These are phyloP conservation scores for Exobasidium cylindrosporum DNA, from an alignment of 1,284 basidiomycete species.

Conservation along the genomic window DNA sequence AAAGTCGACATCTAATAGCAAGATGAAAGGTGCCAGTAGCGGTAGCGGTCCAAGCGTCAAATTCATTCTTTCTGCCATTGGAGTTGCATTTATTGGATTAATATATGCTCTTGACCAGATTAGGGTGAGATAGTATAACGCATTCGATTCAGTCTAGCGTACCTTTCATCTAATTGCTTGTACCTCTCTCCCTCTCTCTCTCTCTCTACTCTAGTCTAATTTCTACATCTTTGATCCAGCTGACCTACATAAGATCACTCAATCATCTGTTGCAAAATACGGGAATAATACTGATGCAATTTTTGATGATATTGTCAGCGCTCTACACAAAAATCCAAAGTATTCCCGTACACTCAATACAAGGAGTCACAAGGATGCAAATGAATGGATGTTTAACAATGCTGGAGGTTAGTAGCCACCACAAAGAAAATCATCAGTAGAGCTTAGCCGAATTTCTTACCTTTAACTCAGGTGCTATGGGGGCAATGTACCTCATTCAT, in stretches of 20 bases:
- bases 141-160: too few species aligned
- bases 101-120: neutral
- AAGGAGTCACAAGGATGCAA: constrained; percentile 48
- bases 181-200: constrained; percentile 5
- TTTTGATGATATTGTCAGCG: constrained; percentile 45
- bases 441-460: neutral
- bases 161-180: too few species aligned
- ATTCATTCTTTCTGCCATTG: neutral
- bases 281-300: constrained; percentile 43
- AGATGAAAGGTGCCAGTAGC: neutral
- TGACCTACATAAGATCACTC: constrained; percentile 36
- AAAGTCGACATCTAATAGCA: neutral
- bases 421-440: neutral
- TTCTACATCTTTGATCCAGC: constrained; percentile 51
- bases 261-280: constrained; percentile 31
- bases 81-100: neutral
- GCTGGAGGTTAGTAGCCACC: constrained; percentile 76
- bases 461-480: constrained; percentile 69
- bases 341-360: constrained; percentile 42
- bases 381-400: constrained; percentile 96
- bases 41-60: neutral
- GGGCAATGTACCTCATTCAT: constrained; percentile 92
- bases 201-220: neutral
- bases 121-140: neutral
- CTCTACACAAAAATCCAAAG: constrained; percentile 40